phyloP scores from a whole-genome alignment of 441 rosid genomes.

The Erysimum cheiri region DNA sequence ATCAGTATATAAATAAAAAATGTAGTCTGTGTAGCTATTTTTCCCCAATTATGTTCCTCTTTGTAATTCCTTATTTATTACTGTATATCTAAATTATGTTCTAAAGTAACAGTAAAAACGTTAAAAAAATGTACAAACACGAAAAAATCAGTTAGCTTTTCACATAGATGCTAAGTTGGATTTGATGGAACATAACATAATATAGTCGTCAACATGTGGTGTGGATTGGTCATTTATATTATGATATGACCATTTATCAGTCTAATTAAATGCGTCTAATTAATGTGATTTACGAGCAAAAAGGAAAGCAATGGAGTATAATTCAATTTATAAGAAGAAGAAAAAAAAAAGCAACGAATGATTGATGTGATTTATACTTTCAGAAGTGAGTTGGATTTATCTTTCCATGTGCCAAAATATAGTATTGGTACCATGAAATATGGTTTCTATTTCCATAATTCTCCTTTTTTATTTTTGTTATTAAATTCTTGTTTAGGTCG shows the following conservation, averaged over 20 bases:
- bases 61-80: neutral
- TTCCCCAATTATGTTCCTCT: neutral
- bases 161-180: slow-evolving; percentile 38
- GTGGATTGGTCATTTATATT: slow-evolving; percentile 39
- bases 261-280: slow-evolving; percentile 24
- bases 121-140: neutral
- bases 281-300: slow-evolving; percentile 15
- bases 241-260: slow-evolving; percentile 39
- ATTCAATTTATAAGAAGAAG: neutral
- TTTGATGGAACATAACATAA: slow-evolving; percentile 45
- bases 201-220: slow-evolving; percentile 43
- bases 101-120: neutral
- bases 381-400: slow-evolving; percentile 37
- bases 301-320: neutral
- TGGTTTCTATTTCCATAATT: slow-evolving; percentile 38
- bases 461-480: slow-evolving; percentile 1
- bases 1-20: too few species aligned
- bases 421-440: slow-evolving; percentile 45
- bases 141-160: slow-evolving; percentile 29
- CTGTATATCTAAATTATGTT: neutral
- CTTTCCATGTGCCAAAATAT: slow-evolving; percentile 38
- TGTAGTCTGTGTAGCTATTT: neutral
- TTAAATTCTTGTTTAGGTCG: slow-evolving; percentile 11
- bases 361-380: slow-evolving; percentile 45
- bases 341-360: slow-evolving; percentile 37